These are phyloP conservation scores for Cutaneotrichosporon sp. DNA, from an alignment of 1,284 basidiomycete genomes.

Conservation along the genomic window DNA sequence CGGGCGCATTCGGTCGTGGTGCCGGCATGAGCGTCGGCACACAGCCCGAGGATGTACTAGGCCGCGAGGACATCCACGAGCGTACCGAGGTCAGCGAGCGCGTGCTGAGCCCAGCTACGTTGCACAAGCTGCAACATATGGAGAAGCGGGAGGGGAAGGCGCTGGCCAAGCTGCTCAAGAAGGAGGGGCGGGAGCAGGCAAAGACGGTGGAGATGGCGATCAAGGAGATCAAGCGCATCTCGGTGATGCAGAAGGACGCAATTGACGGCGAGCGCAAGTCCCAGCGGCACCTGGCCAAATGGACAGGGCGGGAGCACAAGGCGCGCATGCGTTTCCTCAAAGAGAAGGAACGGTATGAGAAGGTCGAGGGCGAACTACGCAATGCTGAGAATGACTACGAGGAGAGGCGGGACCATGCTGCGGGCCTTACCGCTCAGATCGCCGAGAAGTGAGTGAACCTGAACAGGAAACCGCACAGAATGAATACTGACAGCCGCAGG, in stretches of 20 bases:
- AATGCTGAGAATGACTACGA: slow-evolving; percentile 49
- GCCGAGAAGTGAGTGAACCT: slow-evolving; percentile 27
- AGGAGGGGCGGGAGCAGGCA: slow-evolving; percentile 46
- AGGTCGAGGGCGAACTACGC: slow-evolving; percentile 43
- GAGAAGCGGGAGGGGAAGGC: slow-evolving; percentile 47
- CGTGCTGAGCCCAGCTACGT: slow-evolving; percentile 32
- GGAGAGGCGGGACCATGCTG: slow-evolving; percentile 44
- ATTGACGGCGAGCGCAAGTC: slow-evolving; percentile 47
- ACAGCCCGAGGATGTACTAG: slow-evolving; percentile 44
- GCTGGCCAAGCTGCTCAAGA: slow-evolving; percentile 48
- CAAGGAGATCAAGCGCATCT: slow-evolving; percentile 47
- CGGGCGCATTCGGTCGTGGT: slow-evolving; percentile 44
- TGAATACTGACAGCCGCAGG: slow-evolving; percentile 23
- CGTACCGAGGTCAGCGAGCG: slow-evolving; percentile 42
- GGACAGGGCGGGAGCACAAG: slow-evolving; percentile 48
- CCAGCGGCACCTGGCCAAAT: slow-evolving; percentile 45
- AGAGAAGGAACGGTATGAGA: slow-evolving; percentile 49
- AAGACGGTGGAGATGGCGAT: slow-evolving; percentile 41
- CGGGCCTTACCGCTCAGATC: slow-evolving; percentile 40
- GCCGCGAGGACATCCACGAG: slow-evolving; percentile 44
- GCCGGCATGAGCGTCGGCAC: slow-evolving; percentile 44
- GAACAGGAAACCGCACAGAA: not conserved
- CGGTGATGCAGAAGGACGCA: slow-evolving; percentile 45
- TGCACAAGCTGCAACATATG: slow-evolving; percentile 36
- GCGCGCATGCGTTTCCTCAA: slow-evolving; percentile 47